These are phyloP conservation scores for Apiotrichum veenhuisii DNA, from an alignment of 1,284 basidiomycete genomes.

Conservation along the genomic window DNA sequence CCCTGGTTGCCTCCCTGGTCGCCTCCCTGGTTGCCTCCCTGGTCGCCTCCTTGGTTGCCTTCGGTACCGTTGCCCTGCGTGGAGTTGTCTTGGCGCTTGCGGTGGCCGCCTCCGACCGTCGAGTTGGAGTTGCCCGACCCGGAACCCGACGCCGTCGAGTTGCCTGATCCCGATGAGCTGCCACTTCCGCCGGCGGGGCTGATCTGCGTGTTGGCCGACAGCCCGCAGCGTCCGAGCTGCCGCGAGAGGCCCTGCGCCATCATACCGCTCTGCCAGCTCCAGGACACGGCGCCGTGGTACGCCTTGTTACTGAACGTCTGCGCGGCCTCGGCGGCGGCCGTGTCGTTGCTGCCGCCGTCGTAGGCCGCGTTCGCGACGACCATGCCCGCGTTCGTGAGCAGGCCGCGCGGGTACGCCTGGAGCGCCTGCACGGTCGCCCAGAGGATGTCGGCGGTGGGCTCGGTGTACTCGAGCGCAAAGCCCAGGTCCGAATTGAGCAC, in stretches of 20 bases:
- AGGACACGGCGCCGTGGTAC: constrained; percentile 54
- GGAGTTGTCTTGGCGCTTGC: too few relatives aligned
- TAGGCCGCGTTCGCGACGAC: constrained; percentile 53
- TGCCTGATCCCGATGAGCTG: too few relatives aligned
- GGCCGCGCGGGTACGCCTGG: constrained; percentile 52
- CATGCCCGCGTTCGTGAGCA: constrained; percentile 38
- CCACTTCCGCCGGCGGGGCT: neutral
- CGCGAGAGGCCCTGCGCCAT: constrained; percentile 52
- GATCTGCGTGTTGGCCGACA: constrained; percentile 15
- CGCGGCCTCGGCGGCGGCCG: too few relatives aligned
- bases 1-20: too few relatives aligned
- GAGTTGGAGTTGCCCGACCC: neutral
- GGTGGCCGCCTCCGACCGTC: too few relatives aligned
- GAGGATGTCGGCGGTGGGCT: constrained; percentile 40
- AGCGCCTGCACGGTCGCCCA: constrained; percentile 49
- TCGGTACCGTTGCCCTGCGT: too few relatives aligned
- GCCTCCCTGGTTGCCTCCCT: too few relatives aligned
- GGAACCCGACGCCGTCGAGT: neutral
- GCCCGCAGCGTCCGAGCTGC: constrained; percentile 48
- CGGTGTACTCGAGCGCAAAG: constrained; percentile 51
- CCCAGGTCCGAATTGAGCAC: constrained; percentile 51
- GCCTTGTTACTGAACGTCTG: constrained; percentile 44
- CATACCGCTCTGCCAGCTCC: constrained; percentile 52
- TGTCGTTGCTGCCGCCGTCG: constrained; percentile 46
- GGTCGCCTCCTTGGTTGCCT: too few relatives aligned